A percentile compares a stretch with the other conserved stretches of the same genome.
Conservation (phyloP, 257 asterid species). For the Euphrasia confusa region DNA sequence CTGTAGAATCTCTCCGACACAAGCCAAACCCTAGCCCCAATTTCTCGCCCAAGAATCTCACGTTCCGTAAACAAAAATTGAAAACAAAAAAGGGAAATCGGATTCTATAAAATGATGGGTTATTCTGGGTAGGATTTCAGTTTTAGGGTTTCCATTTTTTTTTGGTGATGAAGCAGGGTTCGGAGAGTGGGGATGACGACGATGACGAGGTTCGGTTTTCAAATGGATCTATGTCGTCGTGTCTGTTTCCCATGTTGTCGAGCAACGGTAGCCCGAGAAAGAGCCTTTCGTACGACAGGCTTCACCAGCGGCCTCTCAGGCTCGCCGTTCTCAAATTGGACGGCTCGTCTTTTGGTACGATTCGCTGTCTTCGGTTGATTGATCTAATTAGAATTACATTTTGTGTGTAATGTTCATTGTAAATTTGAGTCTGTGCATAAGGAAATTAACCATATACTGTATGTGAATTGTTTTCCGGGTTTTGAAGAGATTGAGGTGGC, state of each 20-base stretch:
- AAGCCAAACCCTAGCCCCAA: constrained; percentile 35
- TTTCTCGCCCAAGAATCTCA: constrained; percentile 33
- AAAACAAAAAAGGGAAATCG: background rate
- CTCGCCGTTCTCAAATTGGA: constrained; percentile 73
- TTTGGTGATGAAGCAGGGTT: background rate
- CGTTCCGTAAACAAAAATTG: background rate
- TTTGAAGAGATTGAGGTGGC: constrained; percentile 59
- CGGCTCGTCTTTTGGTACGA: constrained; percentile 66
- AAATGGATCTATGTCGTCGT: constrained; percentile 23
- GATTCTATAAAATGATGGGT: constrained; percentile 14
- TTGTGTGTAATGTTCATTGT: background rate
- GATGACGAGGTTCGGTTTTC: background rate
- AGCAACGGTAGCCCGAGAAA: constrained; percentile 26
- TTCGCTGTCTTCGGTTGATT: background rate
- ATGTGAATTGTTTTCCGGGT: background rate
- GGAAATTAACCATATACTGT: background rate
- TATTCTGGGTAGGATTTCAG: constrained; percentile 18
- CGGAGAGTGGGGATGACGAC: background rate
- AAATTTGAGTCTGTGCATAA: constrained; percentile 1
- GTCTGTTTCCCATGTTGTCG: constrained; percentile 29
- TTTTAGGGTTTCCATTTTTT: constrained; percentile 15
- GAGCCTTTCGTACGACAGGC: constrained; percentile 45
- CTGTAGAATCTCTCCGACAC: constrained; percentile 43
- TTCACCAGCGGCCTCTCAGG: constrained; percentile 49
- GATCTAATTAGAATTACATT: background rate